Conservation (phyloP, 2,329 filamentous ascomycete genomes). For the Aspergillus luchuensis region DNA sequence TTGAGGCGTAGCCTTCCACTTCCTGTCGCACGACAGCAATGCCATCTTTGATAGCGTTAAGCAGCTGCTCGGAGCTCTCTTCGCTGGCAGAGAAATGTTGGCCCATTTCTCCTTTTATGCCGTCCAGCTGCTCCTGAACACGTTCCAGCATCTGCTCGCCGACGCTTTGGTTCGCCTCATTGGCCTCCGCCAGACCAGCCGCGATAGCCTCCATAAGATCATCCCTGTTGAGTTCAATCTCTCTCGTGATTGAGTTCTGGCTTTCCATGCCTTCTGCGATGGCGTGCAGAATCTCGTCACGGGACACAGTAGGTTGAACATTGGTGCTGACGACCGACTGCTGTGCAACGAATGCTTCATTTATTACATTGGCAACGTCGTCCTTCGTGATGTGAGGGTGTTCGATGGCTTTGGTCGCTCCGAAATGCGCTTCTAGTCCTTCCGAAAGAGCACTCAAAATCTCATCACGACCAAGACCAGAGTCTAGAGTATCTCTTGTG, state of each 20-base stretch:
- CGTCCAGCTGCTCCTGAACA: slow-evolving; percentile 60
- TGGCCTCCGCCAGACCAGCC: slow-evolving; percentile 57
- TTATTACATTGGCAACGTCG: slow-evolving; percentile 34
- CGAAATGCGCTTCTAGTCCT: slow-evolving; percentile 53
- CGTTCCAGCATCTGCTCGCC: slow-evolving; percentile 62
- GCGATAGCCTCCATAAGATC: slow-evolving; percentile 62
- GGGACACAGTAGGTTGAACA: slow-evolving; percentile 50
- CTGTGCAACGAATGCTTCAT: slow-evolving; percentile 37
- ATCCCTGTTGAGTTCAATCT: slow-evolving; percentile 60
- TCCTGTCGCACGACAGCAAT: slow-evolving; percentile 77
- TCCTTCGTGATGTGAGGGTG: slow-evolving; percentile 32
- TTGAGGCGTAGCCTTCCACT: slow-evolving; percentile 79
- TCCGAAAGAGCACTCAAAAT: slow-evolving; percentile 63
- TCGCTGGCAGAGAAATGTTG: slow-evolving; percentile 78
- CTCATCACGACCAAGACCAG: slow-evolving; percentile 54
- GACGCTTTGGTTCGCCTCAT: slow-evolving; percentile 53
- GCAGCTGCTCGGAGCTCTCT: slow-evolving; percentile 80
- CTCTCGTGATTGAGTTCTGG: slow-evolving; percentile 52
- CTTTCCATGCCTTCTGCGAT: slow-evolving; percentile 61
- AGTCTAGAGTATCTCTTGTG: slow-evolving; percentile 34
- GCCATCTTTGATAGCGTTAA: slow-evolving; percentile 85
- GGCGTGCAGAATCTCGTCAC: slow-evolving; percentile 59
- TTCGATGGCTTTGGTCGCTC: slow-evolving; percentile 58
- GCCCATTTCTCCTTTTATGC: slow-evolving; percentile 68
- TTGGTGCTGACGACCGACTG: slow-evolving; percentile 32